A percentile compares a stretch with the other conserved stretches of the same genome.
Evolutionary conservation across 495 filamentous ascomycete genomes (phyloP).

Genomic region (Aspergillus taichungensis): DNA sequence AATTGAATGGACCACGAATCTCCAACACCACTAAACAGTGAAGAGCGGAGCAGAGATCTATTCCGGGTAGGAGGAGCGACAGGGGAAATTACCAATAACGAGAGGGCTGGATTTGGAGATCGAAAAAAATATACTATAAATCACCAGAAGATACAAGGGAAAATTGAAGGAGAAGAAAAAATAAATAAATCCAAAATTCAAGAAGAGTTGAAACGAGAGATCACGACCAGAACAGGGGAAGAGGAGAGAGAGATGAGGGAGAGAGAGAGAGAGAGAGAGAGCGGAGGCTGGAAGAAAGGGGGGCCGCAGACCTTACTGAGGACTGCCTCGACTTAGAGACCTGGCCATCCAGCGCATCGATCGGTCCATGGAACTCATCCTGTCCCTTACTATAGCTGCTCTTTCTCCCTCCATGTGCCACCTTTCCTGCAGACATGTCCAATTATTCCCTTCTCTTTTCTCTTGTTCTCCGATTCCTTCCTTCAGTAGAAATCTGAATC

Average conservation of each 20-base stretch:
- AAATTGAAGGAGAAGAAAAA: not conserved
- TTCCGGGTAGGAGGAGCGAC: no score
- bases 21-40: conserved; percentile 1
- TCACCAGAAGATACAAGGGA: not conserved
- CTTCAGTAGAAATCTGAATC: no score
- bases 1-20: no score
- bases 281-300: conserved; percentile 14
- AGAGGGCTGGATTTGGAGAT: not conserved
- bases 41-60: conserved; percentile 3
- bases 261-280: conserved; percentile 11
- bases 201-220: conserved; percentile 19
- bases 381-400: no score
- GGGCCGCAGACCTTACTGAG: not conserved
- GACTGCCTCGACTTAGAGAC: no score
- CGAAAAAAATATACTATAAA: conserved; percentile 1
- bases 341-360: no score
- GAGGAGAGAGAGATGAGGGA: conserved; percentile 5
- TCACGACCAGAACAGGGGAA: conserved; percentile 13
- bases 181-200: conserved; percentile 10
- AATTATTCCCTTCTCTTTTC: no score
- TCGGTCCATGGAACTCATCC: no score
- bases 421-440: no score
- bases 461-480: no score
- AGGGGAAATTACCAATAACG: no score
- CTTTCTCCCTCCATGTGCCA: no score